Base-by-base conservation (phyloP, 495 filamentous ascomycete species). In the Neurospora sp. region DNA sequence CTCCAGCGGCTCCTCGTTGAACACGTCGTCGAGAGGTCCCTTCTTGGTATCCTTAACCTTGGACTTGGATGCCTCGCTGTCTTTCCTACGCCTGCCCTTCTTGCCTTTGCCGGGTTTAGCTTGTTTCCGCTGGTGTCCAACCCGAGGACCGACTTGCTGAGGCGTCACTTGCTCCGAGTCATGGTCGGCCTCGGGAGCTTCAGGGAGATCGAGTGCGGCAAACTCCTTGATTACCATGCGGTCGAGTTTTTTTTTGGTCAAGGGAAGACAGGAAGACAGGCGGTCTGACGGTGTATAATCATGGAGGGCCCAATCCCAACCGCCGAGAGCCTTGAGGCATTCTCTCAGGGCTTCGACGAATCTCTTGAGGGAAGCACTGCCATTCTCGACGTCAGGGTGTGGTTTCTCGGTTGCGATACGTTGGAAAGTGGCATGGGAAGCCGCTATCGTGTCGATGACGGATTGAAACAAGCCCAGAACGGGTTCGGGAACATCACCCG, bases 261-360 rank as follows among this genome's bases (percentile, higher is more conserved):
- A 48, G 44, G 44, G 44, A 48, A 20, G n/a, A 11, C 9, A 20
- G 44, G n/a, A 5, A 48, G 9, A 48, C n/a, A 48, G 9, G n/a
- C n/a, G 5, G 44, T 59, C 48, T 59, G 20, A 59, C 23, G 2
- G 2, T 5, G 20, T 59, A 14, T 14, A 16, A 31, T 20, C 4
- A 31, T 31, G 48, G 11, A 59, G 48, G 23, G 20, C 11, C 23
- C 20, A 31, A 27, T 39, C 23, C n/a, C 42, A 48, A 38, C 71
- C 35, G 69, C 70, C 11, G 73, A 73, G 37, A 73, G 18, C 71
- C 71, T 70, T 76, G 78, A 81, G 10, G 70, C 71, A 18, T 75
- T 48, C 83, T 31, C 79, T 81, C 16, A 85, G 74, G 9, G 71
- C 75, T 35, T 82, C 80, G 69, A 85, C 82, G 75, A 85, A 86